Evolutionary conservation across 352 stramenopile species (phyloP), one percentile per base, ranked within the genome.

Genomic region (Pythium sp.): DNA sequence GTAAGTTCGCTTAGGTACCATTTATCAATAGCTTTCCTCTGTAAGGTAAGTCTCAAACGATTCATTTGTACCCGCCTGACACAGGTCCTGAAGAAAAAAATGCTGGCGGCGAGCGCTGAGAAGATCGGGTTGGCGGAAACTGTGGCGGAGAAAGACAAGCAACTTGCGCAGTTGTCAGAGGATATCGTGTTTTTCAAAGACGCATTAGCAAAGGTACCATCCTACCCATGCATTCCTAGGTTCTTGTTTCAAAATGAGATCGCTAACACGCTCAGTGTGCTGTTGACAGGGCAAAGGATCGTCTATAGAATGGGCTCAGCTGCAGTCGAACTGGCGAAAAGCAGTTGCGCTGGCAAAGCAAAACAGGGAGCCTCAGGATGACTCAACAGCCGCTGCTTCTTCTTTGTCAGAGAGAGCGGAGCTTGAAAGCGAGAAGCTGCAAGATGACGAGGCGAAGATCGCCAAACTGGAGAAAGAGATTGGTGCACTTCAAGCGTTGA

Each of bases 151-250:
- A 75, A 80, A 32, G 71, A 86, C 14, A 61, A 64, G n/a, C 62
- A 81, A 22, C 28, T 87, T 0, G 66, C 30, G 3, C 63, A 76
- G 30, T 53, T 91, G 8, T 69, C 70, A 0, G 79, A 90, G 58
- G 78, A 92, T 60, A 69, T 91, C 18, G 62, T 70, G 5, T 75
- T 89, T 32, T 92, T 89, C 68, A 92, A 89, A 65, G 82, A 91
- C 47, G 74, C 75, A 7, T 67, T 92, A 5, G 72, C 70, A 3
- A 82, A 76, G 49, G 77, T 82, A 11, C 55, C 30, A 32, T 32
- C 30, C 64, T 34, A 56, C 14, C 9, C 24, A 24, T 5, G 6
- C 43, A 22, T 49, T 5, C 18, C 20, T 55, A 5, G 5, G 22
- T 26, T 30, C n/a, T 18, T 55, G 5, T 2, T 3, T 9, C 0